These are phyloP conservation scores for Verticillium nonalfalfae DNA, from an alignment of 2,329 filamentous ascomycete species.

Conservation along the genomic window DNA sequence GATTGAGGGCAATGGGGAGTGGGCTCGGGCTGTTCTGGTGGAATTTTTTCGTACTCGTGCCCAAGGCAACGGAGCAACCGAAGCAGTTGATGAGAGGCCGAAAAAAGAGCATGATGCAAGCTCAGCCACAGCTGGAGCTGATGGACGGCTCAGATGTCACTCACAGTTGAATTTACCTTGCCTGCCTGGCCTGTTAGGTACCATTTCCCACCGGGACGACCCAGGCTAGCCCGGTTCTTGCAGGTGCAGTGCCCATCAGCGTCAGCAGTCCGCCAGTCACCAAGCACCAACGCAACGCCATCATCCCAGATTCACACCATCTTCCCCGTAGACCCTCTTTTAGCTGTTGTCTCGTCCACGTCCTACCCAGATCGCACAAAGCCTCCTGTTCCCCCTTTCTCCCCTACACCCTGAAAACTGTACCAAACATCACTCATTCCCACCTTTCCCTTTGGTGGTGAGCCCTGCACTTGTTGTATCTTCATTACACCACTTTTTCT, in stretches of 20 bases:
- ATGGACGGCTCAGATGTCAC: neutral
- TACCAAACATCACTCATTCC: neutral
- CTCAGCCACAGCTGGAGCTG: neutral
- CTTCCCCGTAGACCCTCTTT: neutral
- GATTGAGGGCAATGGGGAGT: neutral
- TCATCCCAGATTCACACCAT: neutral
- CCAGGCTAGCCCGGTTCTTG: neutral
- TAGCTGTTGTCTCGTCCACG: neutral
- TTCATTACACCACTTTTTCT: constrained; percentile 7
- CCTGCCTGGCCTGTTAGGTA: neutral
- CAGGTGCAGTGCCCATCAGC: neutral
- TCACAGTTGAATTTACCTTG: neutral
- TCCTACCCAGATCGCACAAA: constrained; percentile 1
- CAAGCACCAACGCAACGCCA: neutral
- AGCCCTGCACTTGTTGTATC: neutral
- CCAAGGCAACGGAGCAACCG: neutral
- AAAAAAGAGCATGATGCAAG: neutral
- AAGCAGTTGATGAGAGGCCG: neutral
- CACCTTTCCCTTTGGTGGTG: neutral
- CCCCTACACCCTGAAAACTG: neutral
- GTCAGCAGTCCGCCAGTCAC: neutral
- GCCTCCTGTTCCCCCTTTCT: neutral
- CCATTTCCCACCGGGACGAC: neutral
- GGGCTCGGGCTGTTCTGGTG: neutral
- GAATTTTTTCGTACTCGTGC: neutral